Percentiles rank a stretch among this genome's conserved stretches.
Evolutionary conservation across 2,329 filamentous ascomycete genomes (phyloP).

Genomic region (Pseudodiploospora longispora): DNA sequence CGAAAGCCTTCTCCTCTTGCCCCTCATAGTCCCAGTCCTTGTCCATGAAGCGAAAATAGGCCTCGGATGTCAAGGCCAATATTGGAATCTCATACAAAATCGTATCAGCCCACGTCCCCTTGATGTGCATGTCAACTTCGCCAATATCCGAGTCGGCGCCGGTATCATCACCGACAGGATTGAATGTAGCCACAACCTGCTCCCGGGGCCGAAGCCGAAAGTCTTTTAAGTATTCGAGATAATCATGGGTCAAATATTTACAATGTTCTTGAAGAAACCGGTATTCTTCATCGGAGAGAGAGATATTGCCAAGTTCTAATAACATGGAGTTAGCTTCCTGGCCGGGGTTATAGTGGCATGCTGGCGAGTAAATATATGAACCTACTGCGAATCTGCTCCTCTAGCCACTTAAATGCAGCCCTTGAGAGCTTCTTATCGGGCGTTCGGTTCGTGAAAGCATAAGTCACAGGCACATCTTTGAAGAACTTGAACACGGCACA

Average conservation of each 20-base stretch:
- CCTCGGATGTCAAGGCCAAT: constrained; percentile 83
- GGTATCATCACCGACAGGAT: constrained; percentile 44
- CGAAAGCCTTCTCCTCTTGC: constrained; percentile 76
- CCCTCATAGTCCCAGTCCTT: constrained; percentile 83
- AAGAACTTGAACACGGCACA: constrained; percentile 92
- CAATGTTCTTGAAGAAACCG: constrained; percentile 71
- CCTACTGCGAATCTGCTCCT: constrained; percentile 72
- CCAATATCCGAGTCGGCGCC: constrained; percentile 60
- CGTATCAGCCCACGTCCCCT: constrained; percentile 84
- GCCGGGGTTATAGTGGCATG: no score
- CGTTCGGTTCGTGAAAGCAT: constrained; percentile 92
- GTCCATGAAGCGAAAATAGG: constrained; percentile 96
- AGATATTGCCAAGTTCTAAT: constrained; percentile 72
- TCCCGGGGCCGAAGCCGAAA: constrained; percentile 76
- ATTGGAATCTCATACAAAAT: constrained; percentile 97
- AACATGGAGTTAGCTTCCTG: not conserved
- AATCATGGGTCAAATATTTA: constrained; percentile 68
- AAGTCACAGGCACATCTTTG: constrained; percentile 72
- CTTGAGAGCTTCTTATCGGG: constrained; percentile 86
- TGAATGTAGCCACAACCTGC: constrained; percentile 68
- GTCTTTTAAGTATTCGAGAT: constrained; percentile 71
- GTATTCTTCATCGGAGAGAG: constrained; percentile 70
- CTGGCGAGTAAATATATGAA: constrained; percentile 4
- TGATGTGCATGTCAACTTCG: constrained; percentile 67
- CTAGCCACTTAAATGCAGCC: constrained; percentile 75